Conservation (phyloP, 106 monocot genomes). For the Dendrobium nobile region DNA sequence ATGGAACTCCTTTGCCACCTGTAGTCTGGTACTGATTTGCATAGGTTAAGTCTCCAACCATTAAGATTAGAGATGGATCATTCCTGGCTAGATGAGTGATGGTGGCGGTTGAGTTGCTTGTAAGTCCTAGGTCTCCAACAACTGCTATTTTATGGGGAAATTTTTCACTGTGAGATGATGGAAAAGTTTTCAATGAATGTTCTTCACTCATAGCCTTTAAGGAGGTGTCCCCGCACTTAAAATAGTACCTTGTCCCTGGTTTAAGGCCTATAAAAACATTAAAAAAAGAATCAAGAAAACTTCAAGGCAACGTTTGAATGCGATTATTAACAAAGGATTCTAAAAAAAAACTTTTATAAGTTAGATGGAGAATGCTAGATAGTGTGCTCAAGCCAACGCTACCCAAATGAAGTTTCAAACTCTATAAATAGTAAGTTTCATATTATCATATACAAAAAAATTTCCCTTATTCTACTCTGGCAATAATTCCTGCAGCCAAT, state of each 20-base stretch:
- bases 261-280: conserved; percentile 35
- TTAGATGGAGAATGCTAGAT: too few relatives aligned
- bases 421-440: too few relatives aligned
- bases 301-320: background rate
- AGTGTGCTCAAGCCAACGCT: too few relatives aligned
- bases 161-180: conserved; percentile 16
- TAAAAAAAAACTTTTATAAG: background rate
- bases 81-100: conserved; percentile 62
- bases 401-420: too few relatives aligned
- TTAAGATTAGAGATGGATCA: conserved; percentile 64
- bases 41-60: conserved; percentile 80
- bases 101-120: conserved; percentile 68
- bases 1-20: conserved; percentile 65
- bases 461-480: too few relatives aligned
- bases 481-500: too few relatives aligned
- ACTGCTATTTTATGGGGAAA: conserved; percentile 61
- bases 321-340: background rate
- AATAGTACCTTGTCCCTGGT: conserved; percentile 66
- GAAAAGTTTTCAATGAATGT: conserved; percentile 45
- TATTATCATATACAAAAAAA: too few relatives aligned
- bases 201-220: conserved; percentile 64
- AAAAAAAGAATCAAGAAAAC: conserved; percentile 1
- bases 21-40: conserved; percentile 85
- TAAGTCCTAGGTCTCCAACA: conserved; percentile 79
- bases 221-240: conserved; percentile 78